Base-by-base conservation (phyloP, 805 yeast genomes). In the Torulaspora gathmanii region DNA sequence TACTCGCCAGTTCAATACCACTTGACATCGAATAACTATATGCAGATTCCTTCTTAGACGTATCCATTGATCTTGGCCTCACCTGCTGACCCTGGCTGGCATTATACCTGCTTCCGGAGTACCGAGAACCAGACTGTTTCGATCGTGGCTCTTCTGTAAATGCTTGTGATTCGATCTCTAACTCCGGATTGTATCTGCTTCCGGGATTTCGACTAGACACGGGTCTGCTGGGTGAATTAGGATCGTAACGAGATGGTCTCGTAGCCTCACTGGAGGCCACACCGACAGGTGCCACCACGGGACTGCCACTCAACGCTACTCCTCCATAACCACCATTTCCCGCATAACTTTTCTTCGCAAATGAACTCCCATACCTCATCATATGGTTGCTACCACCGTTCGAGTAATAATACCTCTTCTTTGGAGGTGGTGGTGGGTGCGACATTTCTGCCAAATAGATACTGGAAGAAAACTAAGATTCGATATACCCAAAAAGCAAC, bases 391-490 rank as follows among this genome's bases (percentile, higher is more conserved):
- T 55, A 40, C 51, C 58, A 40, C 54, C 57, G 8, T 56, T 51
- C 35, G 39, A 36, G 29, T 61, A 63, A 40, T 61, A 61, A 42
- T 61, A 61, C 36, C 65, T 49, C 51, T 61, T 62, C 51, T 62
- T 60, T 20, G 52, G 43, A 29, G 49, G 42, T 34, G 52, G 47
- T 13, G 52, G 47, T 13, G 42, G 45, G 37, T 45, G 49, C 27
- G 54, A 46, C 49, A 48, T 44, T 40, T 42, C 15, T 13, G 13
- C 15, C 13, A 34, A 23, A 34, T 12, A 23, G 26, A 20, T 22
- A 22, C 25, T 22, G 25, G 25, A 15, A 34, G 19, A 20, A 19
- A 19, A 34, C 37, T 34, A 20, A 10, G 16, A 31, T 8, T 31
- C 36, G 9, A 30, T 10, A 17, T 11, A 5, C 42, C 25, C 17